phyloP scores from a whole-genome alignment of 2,329 filamentous ascomycete genomes.

The Thielaviopsis euricoi region DNA sequence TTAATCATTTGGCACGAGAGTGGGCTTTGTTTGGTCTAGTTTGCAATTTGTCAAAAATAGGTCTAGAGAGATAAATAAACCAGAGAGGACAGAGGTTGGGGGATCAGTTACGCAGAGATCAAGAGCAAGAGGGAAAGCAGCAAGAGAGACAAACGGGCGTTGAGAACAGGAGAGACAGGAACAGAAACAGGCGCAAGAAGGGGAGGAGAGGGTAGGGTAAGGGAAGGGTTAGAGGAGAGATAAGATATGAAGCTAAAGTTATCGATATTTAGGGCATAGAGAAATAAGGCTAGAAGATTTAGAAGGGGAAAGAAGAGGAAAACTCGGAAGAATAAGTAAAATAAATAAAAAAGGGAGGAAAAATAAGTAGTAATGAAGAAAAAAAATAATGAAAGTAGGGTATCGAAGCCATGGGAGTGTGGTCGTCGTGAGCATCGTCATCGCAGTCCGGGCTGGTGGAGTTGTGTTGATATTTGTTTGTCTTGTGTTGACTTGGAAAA shows the following conservation, averaged over 20 bases:
- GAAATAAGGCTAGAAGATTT: not conserved
- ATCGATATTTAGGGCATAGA: not conserved
- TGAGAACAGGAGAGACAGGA: not conserved
- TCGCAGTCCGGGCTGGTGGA: conserved; percentile 11
- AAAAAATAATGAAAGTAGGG: conserved; percentile 11
- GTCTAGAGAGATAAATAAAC: not conserved
- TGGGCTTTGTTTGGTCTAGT: not conserved
- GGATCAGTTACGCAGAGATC: not conserved
- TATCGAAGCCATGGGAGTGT: conserved; percentile 12
- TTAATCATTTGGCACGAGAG: not conserved
- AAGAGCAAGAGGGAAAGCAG: not conserved
- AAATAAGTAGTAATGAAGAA: conserved; percentile 10
- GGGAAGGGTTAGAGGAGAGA: too few species aligned
- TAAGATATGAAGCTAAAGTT: not conserved
- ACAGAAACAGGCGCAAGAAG: not conserved
- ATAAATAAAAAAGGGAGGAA: conserved; percentile 17
- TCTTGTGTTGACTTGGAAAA: conserved; percentile 1
- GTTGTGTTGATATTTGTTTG: not conserved
- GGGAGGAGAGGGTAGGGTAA: too few species aligned
- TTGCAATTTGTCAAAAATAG: not conserved
- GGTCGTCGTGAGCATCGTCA: conserved; percentile 10
- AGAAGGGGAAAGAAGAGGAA: conserved; percentile 13
- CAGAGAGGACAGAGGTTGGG: not conserved
- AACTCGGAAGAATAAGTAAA: not conserved
- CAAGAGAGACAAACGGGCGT: not conserved